Conservation (phyloP, 805 yeast species). For the Metschnikowia santaceciliae region DNA sequence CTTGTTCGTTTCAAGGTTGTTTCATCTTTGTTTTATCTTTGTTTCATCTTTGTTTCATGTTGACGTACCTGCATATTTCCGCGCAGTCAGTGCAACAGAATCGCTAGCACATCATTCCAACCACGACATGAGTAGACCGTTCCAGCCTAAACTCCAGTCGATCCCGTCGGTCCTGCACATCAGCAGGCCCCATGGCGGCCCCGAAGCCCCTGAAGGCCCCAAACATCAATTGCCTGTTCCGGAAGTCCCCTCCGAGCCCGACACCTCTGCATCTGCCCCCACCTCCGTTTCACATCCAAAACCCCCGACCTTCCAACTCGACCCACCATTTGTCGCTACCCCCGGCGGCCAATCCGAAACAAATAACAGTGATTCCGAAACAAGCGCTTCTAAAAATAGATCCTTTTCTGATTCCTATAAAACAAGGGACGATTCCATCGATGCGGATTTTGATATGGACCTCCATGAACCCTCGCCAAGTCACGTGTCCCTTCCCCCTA, state of each 20-base stretch:
- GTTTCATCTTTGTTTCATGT: too few species aligned
- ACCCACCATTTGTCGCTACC: conserved; percentile 5
- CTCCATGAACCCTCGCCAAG: too few species aligned
- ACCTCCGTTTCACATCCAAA: neutral
- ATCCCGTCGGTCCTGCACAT: conserved; percentile 11
- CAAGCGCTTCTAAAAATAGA: too few species aligned
- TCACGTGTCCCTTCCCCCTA: too few species aligned
- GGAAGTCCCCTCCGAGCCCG: neutral
- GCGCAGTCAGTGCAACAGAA: neutral
- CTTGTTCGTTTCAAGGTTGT: too few species aligned
- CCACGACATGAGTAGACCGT: conserved; percentile 5
- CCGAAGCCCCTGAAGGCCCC: neutral
- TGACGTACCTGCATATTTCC: neutral
- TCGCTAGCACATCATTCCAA: neutral
- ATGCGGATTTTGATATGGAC: too few species aligned
- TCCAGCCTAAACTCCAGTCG: conserved; percentile 12
- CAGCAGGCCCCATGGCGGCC: conserved; percentile 1
- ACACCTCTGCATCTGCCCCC: neutral
- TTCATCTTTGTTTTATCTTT: too few species aligned
- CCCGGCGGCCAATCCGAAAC: neutral
- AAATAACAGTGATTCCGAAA: too few species aligned
- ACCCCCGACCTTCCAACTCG: neutral
- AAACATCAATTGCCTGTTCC: neutral
- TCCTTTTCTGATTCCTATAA: too few species aligned
- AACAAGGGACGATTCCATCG: too few species aligned